Evolutionary conservation across 352 stramenopile species (phyloP), one percentile per base, ranked within the genome.

Genomic region (Phytophthora nicotianae): DNA sequence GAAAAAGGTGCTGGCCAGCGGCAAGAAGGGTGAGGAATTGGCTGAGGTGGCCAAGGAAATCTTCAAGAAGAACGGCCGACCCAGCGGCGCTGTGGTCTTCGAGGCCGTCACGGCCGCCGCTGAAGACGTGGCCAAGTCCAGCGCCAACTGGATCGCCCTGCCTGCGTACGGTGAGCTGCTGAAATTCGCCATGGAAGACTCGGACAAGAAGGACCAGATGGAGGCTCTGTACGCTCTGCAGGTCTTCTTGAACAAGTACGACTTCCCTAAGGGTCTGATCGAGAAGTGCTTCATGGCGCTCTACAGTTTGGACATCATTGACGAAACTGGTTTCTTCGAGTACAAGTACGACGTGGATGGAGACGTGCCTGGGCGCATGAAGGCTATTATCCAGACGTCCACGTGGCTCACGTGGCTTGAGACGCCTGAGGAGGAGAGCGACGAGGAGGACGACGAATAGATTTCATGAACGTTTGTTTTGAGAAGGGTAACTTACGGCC

Each of bases 221-320:
- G 63, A 87, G 60, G 81, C 79, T n/a, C 65, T 93, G 47, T 86
- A 89, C 58, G 77, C 84, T n/a, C 58, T 93, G 53, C 82, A 93
- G 63, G 45, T 89, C 26, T 93, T 93, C 49, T 58, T 91, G 45
- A 81, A 90, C 65, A 68, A 73, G 62, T 71, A 89, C 72, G 77
- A 86, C 49, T 90, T 91, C 68, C 83, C 82, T 20, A 91, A 91
- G 72, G 84, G 82, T 24, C 42, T 93, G 58, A 67, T 93, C 29
- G 81, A 93, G 61, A 91, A 90, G 77, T 89, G 79, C 62, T 93
- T 93, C 68, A 93, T 91, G 84, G 84, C 84, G 45, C 72, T 93
- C 3, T 93, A 93, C 68, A 88, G 77, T 62, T 75, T 90, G 35
- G 84, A 93, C 67, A 88, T 93, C 53, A 78, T 93, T 45, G 80